phyloP scores from a whole-genome alignment of 345 rosid species.

The Physaria fendleri region DNA sequence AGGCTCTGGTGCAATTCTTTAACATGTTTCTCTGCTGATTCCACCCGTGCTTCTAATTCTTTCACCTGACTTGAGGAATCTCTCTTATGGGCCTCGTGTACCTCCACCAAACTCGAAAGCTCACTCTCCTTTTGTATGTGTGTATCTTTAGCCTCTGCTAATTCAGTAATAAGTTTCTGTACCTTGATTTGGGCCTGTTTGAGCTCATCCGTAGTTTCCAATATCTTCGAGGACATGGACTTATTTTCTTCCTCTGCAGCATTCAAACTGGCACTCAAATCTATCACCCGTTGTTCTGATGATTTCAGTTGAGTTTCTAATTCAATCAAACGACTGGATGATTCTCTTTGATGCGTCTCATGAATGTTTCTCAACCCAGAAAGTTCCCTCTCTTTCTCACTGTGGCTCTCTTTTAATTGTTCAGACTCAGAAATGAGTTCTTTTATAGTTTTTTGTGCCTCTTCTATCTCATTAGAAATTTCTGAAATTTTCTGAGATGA shows the following conservation, averaged over 20 bases:
- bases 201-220: slow-evolving; percentile 45
- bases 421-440: slow-evolving; percentile 40
- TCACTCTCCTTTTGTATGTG: slow-evolving; percentile 51
- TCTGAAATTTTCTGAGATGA: slow-evolving; percentile 42
- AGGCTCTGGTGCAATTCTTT: slow-evolving; percentile 42
- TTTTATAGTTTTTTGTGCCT: slow-evolving; percentile 38
- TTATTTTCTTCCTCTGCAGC: slow-evolving; percentile 48
- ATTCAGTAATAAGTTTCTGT: slow-evolving; percentile 36
- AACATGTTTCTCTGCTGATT: slow-evolving; percentile 49
- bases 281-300: slow-evolving; percentile 34
- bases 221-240: slow-evolving; percentile 43
- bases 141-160: slow-evolving; percentile 40
- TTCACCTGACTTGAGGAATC: slow-evolving; percentile 39
- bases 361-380: slow-evolving; percentile 31
- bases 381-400: slow-evolving; percentile 39
- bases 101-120: slow-evolving; percentile 40
- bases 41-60: slow-evolving; percentile 26
- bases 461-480: slow-evolving; percentile 42
- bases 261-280: slow-evolving; percentile 39
- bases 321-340: slow-evolving; percentile 32
- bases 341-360: slow-evolving; percentile 44
- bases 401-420: slow-evolving; percentile 32
- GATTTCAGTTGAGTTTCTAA: slow-evolving; percentile 32
- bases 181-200: slow-evolving; percentile 35
- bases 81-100: slow-evolving; percentile 44